Conservation (phyloP, 257 asterid genomes). For the Solanum appendiculatum region DNA sequence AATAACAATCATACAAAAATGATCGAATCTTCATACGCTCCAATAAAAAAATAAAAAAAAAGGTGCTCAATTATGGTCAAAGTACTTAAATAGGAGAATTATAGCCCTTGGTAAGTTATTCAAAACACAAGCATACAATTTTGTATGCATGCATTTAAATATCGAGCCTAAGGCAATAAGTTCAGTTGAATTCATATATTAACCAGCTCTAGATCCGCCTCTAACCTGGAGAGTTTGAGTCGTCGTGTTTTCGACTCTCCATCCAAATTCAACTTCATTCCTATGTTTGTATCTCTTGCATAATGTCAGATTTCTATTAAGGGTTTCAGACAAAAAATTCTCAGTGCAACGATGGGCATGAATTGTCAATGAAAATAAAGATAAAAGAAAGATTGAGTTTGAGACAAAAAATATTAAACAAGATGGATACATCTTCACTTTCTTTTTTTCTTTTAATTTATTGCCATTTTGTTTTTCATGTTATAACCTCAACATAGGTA, state of each 20-base stretch:
- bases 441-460: not conserved
- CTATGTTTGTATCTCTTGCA: slow-evolving; percentile 23
- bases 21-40: not conserved
- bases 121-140: not conserved
- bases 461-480: not conserved
- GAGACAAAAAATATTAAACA: not conserved
- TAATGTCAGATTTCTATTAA: not conserved
- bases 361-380: not conserved
- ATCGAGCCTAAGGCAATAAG: not conserved
- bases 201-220: not conserved
- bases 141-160: not conserved
- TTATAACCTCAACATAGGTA: not conserved
- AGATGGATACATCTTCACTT: not conserved
- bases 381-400: not conserved
- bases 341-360: slow-evolving; percentile 20
- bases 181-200: not conserved
- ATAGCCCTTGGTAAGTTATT: not conserved
- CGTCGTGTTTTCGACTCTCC: slow-evolving; percentile 16
- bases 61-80: not conserved
- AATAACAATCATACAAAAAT: not conserved
- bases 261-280: slow-evolving; percentile 36
- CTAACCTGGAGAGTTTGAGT: slow-evolving; percentile 3
- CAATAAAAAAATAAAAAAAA: not conserved
- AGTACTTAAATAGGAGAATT: not conserved
- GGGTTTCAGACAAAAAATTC: slow-evolving; percentile 6